These are phyloP conservation scores for Ambrosia trifida DNA, from an alignment of 129 eudicot genomes.

Conservation along the genomic window DNA sequence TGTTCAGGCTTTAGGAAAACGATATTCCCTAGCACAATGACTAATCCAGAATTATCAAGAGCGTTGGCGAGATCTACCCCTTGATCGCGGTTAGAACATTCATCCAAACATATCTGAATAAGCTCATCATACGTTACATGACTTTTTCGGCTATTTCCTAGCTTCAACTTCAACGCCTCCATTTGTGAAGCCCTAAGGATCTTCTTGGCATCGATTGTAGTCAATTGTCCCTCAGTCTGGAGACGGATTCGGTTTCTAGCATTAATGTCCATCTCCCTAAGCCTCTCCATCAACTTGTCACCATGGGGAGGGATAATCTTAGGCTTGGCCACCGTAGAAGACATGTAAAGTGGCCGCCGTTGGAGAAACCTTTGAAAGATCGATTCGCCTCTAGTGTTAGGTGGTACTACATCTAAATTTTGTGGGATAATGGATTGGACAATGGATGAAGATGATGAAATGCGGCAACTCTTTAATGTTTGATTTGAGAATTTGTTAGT, in stretches of 20 bases:
- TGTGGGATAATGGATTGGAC: slow-evolving; percentile 35
- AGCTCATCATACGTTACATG: slow-evolving; percentile 57
- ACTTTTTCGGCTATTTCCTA: slow-evolving; percentile 39
- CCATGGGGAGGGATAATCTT: slow-evolving; percentile 37
- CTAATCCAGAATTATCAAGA: slow-evolving; percentile 80
- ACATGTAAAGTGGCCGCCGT: slow-evolving; percentile 35
- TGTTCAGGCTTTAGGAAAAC: slow-evolving; percentile 82
- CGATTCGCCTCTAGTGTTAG: slow-evolving; percentile 51
- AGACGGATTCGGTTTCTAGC: slow-evolving; percentile 46
- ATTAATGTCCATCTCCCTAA: slow-evolving; percentile 61
- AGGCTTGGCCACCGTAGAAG: slow-evolving; percentile 30
- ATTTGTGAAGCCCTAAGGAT: slow-evolving; percentile 52
- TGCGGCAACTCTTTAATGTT: slow-evolving; percentile 43
- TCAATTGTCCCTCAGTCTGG: slow-evolving; percentile 37
- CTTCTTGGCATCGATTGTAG: slow-evolving; percentile 67
- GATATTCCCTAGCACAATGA: slow-evolving; percentile 62
- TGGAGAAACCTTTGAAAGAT: slow-evolving; percentile 46
- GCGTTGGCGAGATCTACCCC: slow-evolving; percentile 57
- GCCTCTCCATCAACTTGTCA: slow-evolving; percentile 49
- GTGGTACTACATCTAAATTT: slow-evolving; percentile 27
- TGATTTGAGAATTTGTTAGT: slow-evolving; percentile 41
- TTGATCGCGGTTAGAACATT: slow-evolving; percentile 43
- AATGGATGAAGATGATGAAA: slow-evolving; percentile 39
- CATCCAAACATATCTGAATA: slow-evolving; percentile 52
- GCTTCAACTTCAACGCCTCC: slow-evolving; percentile 58